Evolutionary conservation across 257 asterid genomes (phyloP).

Genomic region (Craterostigma plantagineum): DNA sequence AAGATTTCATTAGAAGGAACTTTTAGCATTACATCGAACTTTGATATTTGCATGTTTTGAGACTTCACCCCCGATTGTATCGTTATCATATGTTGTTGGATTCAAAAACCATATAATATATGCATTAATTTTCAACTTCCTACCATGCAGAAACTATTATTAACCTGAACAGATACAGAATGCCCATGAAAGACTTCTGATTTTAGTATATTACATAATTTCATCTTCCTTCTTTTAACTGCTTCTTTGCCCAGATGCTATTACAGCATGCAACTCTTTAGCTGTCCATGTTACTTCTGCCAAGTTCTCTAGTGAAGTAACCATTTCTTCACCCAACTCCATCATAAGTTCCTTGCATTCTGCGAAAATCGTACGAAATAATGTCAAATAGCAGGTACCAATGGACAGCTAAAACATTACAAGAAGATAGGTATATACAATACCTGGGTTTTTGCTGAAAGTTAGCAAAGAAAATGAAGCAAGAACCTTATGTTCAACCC

Average conservation of each 20-base stretch:
- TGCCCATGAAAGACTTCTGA: too few species aligned
- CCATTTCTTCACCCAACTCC: conserved; percentile 32
- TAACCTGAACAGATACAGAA: too few species aligned
- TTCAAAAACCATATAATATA: too few species aligned
- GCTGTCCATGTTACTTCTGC: conserved; percentile 63
- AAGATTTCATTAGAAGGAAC: too few species aligned
- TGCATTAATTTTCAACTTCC: too few species aligned
- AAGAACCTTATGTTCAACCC: conserved; percentile 50
- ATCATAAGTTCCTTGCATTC: conserved; percentile 42
- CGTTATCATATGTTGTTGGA: too few species aligned
- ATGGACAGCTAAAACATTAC: not conserved
- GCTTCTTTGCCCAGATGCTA: conserved; percentile 14
- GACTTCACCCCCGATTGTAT: too few species aligned
- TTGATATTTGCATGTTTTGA: too few species aligned
- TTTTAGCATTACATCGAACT: too few species aligned
- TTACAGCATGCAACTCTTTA: conserved; percentile 20
- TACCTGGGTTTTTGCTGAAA: conserved; percentile 51
- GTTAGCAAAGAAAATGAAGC: conserved; percentile 48
- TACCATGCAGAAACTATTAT: too few species aligned
- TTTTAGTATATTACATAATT: too few species aligned
- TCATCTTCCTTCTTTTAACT: not conserved
- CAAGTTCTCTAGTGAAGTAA: conserved; percentile 18
- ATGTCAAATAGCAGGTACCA: not conserved
- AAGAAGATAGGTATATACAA: conserved; percentile 4
- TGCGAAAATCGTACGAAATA: conserved; percentile 11